Conservation (phyloP, 768 basidiomycete species). For the Suillus bovinus region DNA sequence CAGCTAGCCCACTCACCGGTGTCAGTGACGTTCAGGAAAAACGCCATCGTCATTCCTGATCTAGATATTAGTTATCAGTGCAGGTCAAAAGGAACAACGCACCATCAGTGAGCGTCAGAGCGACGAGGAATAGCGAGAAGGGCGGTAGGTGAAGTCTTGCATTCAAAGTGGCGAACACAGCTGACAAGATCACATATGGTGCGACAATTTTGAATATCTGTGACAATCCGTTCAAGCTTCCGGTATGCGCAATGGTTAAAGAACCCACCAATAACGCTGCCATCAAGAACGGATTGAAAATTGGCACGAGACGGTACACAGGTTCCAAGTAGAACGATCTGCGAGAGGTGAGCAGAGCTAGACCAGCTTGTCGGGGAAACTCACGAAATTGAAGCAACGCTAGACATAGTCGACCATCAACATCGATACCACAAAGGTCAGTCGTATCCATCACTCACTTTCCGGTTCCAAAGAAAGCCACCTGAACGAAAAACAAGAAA, state of each 20-base stretch:
- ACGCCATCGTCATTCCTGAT: constrained; percentile 77
- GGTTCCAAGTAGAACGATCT: constrained; percentile 87
- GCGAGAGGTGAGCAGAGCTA: constrained; percentile 5
- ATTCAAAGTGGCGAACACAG: constrained; percentile 68
- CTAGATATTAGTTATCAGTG: constrained; percentile 11
- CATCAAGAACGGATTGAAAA: constrained; percentile 88
- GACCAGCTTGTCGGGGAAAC: constrained; percentile 24
- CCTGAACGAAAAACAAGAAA: constrained; percentile 85
- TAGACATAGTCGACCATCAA: constrained; percentile 27
- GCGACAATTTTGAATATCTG: constrained; percentile 82
- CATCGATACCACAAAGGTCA: not conserved
- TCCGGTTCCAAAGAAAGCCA: constrained; percentile 84
- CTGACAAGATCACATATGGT: constrained; percentile 77
- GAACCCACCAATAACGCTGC: constrained; percentile 59
- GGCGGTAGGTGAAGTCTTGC: constrained; percentile 67
- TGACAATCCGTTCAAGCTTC: not conserved
- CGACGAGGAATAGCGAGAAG: constrained; percentile 79
- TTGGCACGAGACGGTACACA: constrained; percentile 82
- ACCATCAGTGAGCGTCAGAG: constrained; percentile 74
- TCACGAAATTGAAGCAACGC: constrained; percentile 82
- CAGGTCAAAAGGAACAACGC: constrained; percentile 17
- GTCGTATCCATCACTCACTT: constrained; percentile 50
- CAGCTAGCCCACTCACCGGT: constrained; percentile 47
- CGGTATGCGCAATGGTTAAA: constrained; percentile 4
- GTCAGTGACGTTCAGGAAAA: constrained; percentile 84